Evolutionary conservation across 306 rosid genomes (phyloP).

Genomic region (Cucurbita maxima): DNA sequence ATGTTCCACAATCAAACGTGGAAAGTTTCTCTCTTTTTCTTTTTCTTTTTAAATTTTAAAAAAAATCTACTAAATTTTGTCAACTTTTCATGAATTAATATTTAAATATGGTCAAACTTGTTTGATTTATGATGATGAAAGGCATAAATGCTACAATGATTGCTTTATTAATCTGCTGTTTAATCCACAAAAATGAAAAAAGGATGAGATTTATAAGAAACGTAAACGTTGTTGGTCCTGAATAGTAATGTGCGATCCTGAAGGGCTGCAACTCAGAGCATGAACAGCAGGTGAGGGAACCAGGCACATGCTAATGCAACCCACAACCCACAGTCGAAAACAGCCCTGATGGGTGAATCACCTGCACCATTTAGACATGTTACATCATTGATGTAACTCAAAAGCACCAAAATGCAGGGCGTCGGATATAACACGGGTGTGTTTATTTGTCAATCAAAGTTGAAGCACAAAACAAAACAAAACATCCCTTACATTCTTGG

Average conservation of each 20-base stretch:
- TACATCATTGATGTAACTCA: not conserved
- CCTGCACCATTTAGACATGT: slow-evolving; percentile 2
- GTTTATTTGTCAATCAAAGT: slow-evolving; percentile 6
- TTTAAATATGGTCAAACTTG: not conserved
- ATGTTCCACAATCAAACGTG: not conserved
- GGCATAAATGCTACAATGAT: not conserved
- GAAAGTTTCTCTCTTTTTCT: not conserved
- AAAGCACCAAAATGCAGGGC: not conserved
- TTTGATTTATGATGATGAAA: not conserved
- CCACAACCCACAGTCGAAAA: not conserved
- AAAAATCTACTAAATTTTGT: too few species aligned
- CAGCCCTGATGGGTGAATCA: not conserved
- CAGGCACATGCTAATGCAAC: slow-evolving; percentile 1
- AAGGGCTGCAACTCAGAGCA: not conserved
- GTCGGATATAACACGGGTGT: not conserved
- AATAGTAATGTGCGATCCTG: not conserved
- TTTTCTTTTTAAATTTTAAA: too few species aligned
- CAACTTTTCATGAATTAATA: not conserved
- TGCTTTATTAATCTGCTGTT: not conserved
- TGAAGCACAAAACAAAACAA: not conserved
- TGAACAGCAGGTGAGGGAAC: not conserved
- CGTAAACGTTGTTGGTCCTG: not conserved
- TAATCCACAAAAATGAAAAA: not conserved
- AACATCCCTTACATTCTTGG: not conserved
- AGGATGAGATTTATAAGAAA: not conserved